Percentiles rank a stretch among this genome's conserved stretches.
phyloP scores from a whole-genome alignment of 1,139 yeast genomes.

The Sugiyamaella xylanicola region DNA sequence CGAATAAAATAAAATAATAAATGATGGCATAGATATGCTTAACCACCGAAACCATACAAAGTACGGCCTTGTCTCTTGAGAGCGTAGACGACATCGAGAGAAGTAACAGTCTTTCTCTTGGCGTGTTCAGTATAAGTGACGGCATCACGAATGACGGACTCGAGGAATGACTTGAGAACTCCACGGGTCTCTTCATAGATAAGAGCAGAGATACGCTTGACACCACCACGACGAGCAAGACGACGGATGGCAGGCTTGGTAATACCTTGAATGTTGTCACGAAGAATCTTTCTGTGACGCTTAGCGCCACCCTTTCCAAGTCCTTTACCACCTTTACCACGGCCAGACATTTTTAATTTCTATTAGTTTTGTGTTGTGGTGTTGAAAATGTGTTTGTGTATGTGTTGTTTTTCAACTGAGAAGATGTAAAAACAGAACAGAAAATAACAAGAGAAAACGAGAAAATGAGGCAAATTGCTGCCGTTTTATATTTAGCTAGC shows the following conservation, averaged over 20 bases:
- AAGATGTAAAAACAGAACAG: slow-evolving; percentile 10
- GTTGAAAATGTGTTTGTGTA: not conserved
- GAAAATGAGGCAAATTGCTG: not conserved
- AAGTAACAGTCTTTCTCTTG: slow-evolving; percentile 99
- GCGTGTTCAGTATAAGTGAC: slow-evolving; percentile 99
- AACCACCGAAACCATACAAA: slow-evolving; percentile 99
- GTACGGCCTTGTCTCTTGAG: slow-evolving; percentile 99
- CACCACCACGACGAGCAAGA: slow-evolving; percentile 99
- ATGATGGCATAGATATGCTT: slow-evolving; percentile 36
- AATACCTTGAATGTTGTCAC: slow-evolving; percentile 99
- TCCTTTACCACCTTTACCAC: slow-evolving; percentile 99
- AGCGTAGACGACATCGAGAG: slow-evolving; percentile 98
- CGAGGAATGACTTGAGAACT: slow-evolving; percentile 93
- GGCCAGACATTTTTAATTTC: slow-evolving; percentile 80
- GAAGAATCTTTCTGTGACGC: slow-evolving; percentile 99
- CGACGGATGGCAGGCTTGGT: slow-evolving; percentile 99
- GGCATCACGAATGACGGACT: slow-evolving; percentile 98
- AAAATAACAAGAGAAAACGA: slow-evolving; percentile 1
- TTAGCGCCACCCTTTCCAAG: slow-evolving; percentile 99
- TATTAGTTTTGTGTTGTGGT: slow-evolving; percentile 3
- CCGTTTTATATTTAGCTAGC: slow-evolving; percentile 15
- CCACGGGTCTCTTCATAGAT: slow-evolving; percentile 99
- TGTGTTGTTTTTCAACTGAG: slow-evolving; percentile 7
- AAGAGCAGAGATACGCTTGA: slow-evolving; percentile 98
- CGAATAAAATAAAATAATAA: slow-evolving; percentile 16